Evolutionary conservation across 352 stramenopile species (phyloP), one percentile per base, ranked within the genome.

Genomic region (Phytopythium aichiense): DNA sequence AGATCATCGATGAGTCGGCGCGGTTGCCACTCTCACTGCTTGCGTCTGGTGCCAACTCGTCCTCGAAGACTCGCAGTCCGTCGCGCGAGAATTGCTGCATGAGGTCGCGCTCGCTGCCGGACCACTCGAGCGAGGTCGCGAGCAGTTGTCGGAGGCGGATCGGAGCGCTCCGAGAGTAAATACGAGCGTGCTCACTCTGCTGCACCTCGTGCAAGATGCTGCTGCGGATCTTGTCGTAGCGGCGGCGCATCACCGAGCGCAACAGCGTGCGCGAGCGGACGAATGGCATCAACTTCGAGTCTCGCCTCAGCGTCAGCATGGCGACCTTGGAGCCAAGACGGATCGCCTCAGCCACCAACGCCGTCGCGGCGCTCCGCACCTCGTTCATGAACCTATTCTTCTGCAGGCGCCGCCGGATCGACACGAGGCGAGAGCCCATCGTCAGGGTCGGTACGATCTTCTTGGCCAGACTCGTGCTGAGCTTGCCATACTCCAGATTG

Each of bases 361-460:
- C 23, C 13, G 46, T 55, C 0, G 71, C 65, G 0, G 73, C 68
- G 1, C 65, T 53, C 48, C 40, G 67, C 2, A 71, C 73, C 49
- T 81, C 68, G 9, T 81, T 71, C 16, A 61, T 53, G 8, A 70
- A 65, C 8, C 80, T 73, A 25, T 85, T 85, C 35, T 77, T 77
- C 51, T 88, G 78, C 5, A 90, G 57, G 0, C 79, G 69, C 1
- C 74, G 78, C 15, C 77, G 79, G 62, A 90, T 88, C 2, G 79
- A 87, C 38, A 90, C 72, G 0, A 90, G 63, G 0, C 75, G 60
- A 37, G 81, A 88, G 9, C 79, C 79, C 74, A 90, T 88, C 25
- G 77, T 87, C 0, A 90, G 63, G 7, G 79, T 87, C 0, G 81
- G 77, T 1, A 90, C 75, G 22, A 90, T 76, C 31, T 79, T 84